Percentiles rank a stretch among this genome's conserved stretches.
Conservation (phyloP, 352 stramenopile genomes). For the Blastocystis sp. region DNA sequence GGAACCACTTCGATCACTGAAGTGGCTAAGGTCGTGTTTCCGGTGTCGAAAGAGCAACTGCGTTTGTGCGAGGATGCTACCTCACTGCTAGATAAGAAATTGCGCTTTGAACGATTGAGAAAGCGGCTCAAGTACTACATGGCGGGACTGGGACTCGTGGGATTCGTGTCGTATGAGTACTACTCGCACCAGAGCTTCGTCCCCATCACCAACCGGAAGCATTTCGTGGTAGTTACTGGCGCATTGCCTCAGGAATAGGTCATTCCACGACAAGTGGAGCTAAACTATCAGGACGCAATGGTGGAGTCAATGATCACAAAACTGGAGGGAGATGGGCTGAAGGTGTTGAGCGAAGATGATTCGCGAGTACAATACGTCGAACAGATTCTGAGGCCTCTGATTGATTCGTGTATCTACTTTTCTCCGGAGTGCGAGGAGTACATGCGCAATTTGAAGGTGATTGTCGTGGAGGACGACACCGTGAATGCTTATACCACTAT, state of each 20-base stretch:
- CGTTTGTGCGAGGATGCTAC: neutral
- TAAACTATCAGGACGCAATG: neutral
- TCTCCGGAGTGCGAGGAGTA: conserved; percentile 38
- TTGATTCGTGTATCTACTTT: conserved; percentile 41
- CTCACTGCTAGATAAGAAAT: neutral
- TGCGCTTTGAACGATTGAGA: neutral
- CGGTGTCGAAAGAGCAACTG: neutral
- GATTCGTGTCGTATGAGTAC: neutral
- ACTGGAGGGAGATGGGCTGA: neutral
- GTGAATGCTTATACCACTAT: conserved; percentile 18
- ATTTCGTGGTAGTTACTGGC: neutral
- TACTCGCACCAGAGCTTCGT: neutral
- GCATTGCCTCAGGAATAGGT: neutral
- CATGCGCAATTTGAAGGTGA: conserved; percentile 8
- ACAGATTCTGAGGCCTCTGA: neutral
- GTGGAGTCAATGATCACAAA: neutral
- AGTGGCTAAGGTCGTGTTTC: neutral
- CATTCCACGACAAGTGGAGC: conserved; percentile 13
- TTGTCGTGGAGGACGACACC: conserved; percentile 13
- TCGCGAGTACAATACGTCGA: neutral
- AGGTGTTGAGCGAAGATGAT: neutral
- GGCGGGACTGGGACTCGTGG: neutral
- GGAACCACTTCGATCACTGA: neutral
- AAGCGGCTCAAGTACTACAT: conserved; percentile 15
- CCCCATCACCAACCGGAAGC: conserved; percentile 34